These are phyloP conservation scores for Penicillium robsamsonii DNA, from an alignment of 495 filamentous ascomycete genomes.

Conservation along the genomic window DNA sequence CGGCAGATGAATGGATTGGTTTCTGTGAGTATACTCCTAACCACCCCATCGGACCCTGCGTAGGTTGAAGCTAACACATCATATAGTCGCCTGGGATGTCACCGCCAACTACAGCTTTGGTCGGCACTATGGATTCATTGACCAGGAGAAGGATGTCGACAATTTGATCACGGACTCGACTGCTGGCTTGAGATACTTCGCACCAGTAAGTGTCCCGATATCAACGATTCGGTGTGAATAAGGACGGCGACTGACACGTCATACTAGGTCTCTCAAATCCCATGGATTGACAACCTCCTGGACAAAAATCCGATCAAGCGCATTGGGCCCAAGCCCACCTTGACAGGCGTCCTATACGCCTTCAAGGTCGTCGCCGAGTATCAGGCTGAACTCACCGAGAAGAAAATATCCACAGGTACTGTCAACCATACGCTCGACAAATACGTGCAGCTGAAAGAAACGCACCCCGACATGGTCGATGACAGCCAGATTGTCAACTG, in stretches of 20 bases:
- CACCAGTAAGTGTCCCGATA: conserved; percentile 14
- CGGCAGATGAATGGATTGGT: conserved; percentile 43
- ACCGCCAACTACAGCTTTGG: conserved; percentile 42
- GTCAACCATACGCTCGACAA: conserved; percentile 25
- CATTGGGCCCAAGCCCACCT: conserved; percentile 25
- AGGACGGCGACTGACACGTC: not conserved
- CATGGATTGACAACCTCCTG: conserved; percentile 45
- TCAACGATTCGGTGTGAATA: not conserved
- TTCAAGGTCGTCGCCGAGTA: conserved; percentile 26
- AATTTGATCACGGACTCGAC: conserved; percentile 27
- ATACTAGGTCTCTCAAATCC: conserved; percentile 43
- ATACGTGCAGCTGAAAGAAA: conserved; percentile 23
- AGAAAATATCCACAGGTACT: conserved; percentile 10
- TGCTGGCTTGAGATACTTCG: conserved; percentile 22
- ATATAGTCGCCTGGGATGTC: conserved; percentile 43
- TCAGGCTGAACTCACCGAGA: conserved; percentile 17
- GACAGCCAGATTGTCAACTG: conserved; percentile 28
- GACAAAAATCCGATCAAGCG: conserved; percentile 47
- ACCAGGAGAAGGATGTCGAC: conserved; percentile 38
- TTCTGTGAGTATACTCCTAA: conserved; percentile 28
- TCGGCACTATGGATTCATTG: conserved; percentile 41
- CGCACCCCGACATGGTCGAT: conserved; percentile 21
- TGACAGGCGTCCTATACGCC: conserved; percentile 23
- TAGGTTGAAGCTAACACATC: not conserved
- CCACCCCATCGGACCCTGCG: not conserved